Base-by-base conservation (phyloP, 2,329 filamentous ascomycete species). In the Dactylellina cionopaga region DNA sequence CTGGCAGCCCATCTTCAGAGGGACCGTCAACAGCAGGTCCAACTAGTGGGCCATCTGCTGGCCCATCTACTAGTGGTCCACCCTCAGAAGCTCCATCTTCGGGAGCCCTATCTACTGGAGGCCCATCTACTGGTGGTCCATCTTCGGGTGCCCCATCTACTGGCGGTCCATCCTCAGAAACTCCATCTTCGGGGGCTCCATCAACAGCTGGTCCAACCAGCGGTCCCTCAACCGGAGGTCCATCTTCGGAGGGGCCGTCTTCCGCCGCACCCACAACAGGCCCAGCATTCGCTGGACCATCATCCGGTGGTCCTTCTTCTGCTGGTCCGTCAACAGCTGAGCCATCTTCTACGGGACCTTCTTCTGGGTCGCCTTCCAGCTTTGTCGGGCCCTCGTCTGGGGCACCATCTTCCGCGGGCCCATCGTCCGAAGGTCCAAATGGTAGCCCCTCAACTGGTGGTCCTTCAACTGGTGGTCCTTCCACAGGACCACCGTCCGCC, bases 211-310 rank as follows among this genome's bases (percentile, higher is more conserved):
- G 39, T 13, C 56, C 60, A 7, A 47, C 59, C 15, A 27, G 33
- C 13, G 24, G 31, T 22, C 58, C 44, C 1, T 51, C 31, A 35
- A n/a, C n/a, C n/a, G n/a, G 31, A 7, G 31, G 7, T 35, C 46
- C 46, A 29, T 1, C 43, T 10, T 47, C 43, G 2, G 24, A 22
- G 7, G 43, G 15, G n/a, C 43, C 43, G 25, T 47, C 43, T 3
- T 11, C 6, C 13, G 22, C 15, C 25, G 56, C 27, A 7, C 15
- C 10, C 19, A 29, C 24, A 1, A 25, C 2, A 25, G 41, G 27
- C n/a, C 46, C 58, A n/a, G 41, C 58, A 24, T 63, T 46, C 17
- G 33, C 35, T 5, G 59, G 25, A 19, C 47, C 37, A n/a, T 54
- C 47, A 9, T 44, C 59, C 7, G 25, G 11, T n/a, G 46, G 22